Base-by-base conservation (phyloP, 805 yeast genomes). In the Suhomyces vadensis region DNA sequence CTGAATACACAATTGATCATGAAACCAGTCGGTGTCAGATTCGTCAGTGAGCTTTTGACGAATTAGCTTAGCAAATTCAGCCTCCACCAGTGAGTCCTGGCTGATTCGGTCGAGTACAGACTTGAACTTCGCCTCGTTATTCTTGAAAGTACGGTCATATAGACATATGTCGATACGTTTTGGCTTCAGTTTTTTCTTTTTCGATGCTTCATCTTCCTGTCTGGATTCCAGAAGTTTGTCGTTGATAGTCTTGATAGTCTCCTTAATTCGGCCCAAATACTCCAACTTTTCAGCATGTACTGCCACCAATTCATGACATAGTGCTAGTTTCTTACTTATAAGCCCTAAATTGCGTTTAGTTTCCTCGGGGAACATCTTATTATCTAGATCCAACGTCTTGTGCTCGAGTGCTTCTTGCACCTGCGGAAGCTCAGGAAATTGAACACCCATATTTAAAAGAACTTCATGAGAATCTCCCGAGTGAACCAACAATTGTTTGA, bases 151-250 rank as follows among this genome's bases (percentile, higher is more conserved):
- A 9, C 58, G 48, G 44, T 79, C 78, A 55, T 67, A 81, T 8
- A 81, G 81, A 60, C 87, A 82, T 3, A 81, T 61, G 31, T 80
- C 84, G 20, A 71, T 46, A 44, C 69, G 76, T 43, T 63, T 70
- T 6, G 53, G 47, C 46, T 61, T 64, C 13, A 56, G 17, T 42
- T 43, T 43, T 27, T 52, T 62, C 36, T 55, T 50, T 10, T 52
- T 51, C 4, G 39, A 14, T 36, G 50, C 51, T 11, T 48, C 21
- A 24, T 48, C 44, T 24, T 39, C 46, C 20, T 16, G 41, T 29
- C 24, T 42, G 3, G 44, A 37, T 36, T 26, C 46, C 38, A 16
- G 38, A 42, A 67, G 31, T 42, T 47, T 57, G 11, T 75, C 81
- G 50, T 74, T 73, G 26, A 72, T 44, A 2, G 51, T 23, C 47